phyloP scores from a whole-genome alignment of 2,329 filamentous ascomycete species.

The Aspergillus fumigatus region DNA sequence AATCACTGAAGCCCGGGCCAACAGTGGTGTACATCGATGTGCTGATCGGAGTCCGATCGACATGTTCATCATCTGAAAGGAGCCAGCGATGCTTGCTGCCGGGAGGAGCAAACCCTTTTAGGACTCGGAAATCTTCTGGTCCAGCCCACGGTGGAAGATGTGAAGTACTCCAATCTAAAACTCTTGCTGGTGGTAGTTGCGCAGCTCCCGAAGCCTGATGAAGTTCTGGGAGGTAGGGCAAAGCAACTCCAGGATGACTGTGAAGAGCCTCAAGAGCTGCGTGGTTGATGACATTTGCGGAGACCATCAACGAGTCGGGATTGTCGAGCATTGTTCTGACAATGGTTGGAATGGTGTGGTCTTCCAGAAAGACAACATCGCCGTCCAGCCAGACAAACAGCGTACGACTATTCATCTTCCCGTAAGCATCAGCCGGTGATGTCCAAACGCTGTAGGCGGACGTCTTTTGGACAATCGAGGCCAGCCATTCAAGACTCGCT shows the following conservation, averaged over 20 bases:
- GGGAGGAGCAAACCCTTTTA: constrained; percentile 24
- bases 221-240: constrained; percentile 51
- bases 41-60: constrained; percentile 45
- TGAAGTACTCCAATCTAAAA: constrained; percentile 30
- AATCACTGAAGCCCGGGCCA: constrained; percentile 44
- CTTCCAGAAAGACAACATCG: constrained; percentile 40
- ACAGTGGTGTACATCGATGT: constrained; percentile 45
- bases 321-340: constrained; percentile 50
- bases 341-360: constrained; percentile 49
- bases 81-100: constrained; percentile 49
- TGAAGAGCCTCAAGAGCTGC: constrained; percentile 53
- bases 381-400: constrained; percentile 44
- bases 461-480: constrained; percentile 25
- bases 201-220: constrained; percentile 13
- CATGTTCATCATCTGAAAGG: constrained; percentile 33
- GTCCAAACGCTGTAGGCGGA: constrained; percentile 25
- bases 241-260: constrained; percentile 49
- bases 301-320: constrained; percentile 49
- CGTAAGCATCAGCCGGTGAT: constrained; percentile 8
- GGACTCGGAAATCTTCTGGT: constrained; percentile 25
- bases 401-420: constrained; percentile 17
- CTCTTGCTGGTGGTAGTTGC: constrained; percentile 11
- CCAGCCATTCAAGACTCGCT: constrained; percentile 35
- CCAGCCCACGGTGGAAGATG: constrained; percentile 33
- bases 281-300: constrained; percentile 55